phyloP scores from a whole-genome alignment of 768 basidiomycete genomes.

The Lentinula detonsa region DNA sequence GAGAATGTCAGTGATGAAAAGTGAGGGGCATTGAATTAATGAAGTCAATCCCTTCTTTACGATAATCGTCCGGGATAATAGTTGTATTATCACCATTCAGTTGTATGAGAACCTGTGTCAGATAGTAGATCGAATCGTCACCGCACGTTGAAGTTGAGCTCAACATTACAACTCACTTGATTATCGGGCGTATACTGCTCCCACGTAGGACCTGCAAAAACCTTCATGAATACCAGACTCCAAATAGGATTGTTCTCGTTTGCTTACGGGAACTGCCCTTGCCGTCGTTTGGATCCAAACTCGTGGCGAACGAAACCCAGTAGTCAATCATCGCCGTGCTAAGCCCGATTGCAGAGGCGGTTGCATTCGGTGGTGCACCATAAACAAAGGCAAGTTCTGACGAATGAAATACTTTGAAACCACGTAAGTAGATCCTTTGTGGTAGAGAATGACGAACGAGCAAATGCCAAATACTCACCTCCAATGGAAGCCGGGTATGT shows the following conservation, averaged over 20 bases:
- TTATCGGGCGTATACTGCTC: conserved; percentile 22
- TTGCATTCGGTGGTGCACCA: conserved; percentile 13
- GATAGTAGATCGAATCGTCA: neutral
- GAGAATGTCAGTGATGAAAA: conserved; percentile 11
- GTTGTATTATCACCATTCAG: conserved; percentile 28
- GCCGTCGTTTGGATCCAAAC: conserved; percentile 38
- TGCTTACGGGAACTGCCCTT: conserved; percentile 25
- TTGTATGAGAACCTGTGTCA: conserved; percentile 24
- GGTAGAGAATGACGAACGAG: neutral
- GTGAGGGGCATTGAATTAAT: conserved; percentile 25
- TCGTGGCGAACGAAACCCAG: conserved; percentile 41
- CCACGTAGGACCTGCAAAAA: conserved; percentile 21
- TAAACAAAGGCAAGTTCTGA: conserved; percentile 26
- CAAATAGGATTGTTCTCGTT: neutral
- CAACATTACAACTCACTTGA: conserved; percentile 12
- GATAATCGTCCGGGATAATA: conserved; percentile 29
- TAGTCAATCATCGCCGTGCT: conserved; percentile 35
- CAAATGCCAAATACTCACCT: conserved; percentile 6
- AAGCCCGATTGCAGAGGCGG: conserved; percentile 16
- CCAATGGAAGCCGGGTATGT: conserved; percentile 4
- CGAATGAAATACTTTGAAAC: conserved; percentile 21
- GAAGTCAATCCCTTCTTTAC: conserved; percentile 28
- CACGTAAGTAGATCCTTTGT: neutral
- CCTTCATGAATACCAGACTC: neutral
- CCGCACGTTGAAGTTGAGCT: neutral